A percentile compares a stretch with the other conserved stretches of the same genome.
phyloP scores from a whole-genome alignment of 805 yeast species.

The Kodamaea kakaduensis region DNA sequence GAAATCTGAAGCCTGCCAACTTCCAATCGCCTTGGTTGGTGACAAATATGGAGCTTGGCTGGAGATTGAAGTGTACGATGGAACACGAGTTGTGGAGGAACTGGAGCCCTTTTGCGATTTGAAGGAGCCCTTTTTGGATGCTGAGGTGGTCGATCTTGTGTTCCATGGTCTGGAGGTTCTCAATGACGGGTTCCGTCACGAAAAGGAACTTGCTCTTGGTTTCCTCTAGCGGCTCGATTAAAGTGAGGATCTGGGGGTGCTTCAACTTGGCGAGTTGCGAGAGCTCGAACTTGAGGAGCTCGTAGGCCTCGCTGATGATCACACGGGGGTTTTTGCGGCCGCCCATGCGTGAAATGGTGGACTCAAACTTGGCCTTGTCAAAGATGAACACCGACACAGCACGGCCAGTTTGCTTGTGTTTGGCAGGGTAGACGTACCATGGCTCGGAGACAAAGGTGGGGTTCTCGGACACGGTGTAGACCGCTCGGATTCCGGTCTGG shows the following conservation, averaged over 20 bases:
- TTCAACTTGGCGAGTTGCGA: conserved; percentile 71
- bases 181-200: conserved; percentile 76
- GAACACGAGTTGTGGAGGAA: conserved; percentile 78
- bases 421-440: conserved; percentile 86
- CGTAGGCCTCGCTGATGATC: conserved; percentile 58
- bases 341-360: conserved; percentile 31
- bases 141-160: conserved; percentile 60
- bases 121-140: conserved; percentile 78
- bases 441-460: conserved; percentile 73
- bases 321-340: conserved; percentile 44
- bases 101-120: conserved; percentile 70
- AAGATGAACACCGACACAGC: conserved; percentile 81
- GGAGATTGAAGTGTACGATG: conserved; percentile 70
- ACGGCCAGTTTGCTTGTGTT: conserved; percentile 56
- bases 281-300: conserved; percentile 63
- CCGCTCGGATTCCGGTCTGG: conserved; percentile 58
- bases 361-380: conserved; percentile 73
- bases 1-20: conserved; percentile 61
- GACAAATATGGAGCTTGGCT: conserved; percentile 72
- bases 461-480: conserved; percentile 64
- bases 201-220: conserved; percentile 72
- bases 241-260: conserved; percentile 82
- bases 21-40: conserved; percentile 94
- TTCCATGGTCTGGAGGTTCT: conserved; percentile 43
- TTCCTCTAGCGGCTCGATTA: conserved; percentile 88